These are phyloP conservation scores for Groenewaldozyma auringiensis DNA, from an alignment of 1,139 yeast genomes.

Conservation along the genomic window DNA sequence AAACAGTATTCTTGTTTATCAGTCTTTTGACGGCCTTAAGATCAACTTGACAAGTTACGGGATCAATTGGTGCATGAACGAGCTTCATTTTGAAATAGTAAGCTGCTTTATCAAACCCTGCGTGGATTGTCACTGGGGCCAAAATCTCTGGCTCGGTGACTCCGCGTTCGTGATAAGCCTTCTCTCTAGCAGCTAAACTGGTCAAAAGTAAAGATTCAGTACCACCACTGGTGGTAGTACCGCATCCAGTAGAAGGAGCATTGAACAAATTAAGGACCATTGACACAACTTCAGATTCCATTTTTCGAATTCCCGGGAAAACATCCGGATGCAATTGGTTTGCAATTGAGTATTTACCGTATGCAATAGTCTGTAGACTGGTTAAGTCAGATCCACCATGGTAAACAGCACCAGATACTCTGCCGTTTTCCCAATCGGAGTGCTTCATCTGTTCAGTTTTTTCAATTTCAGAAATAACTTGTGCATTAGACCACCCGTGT, in stretches of 20 bases:
- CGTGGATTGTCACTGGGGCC: constrained; percentile 87
- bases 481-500: constrained; percentile 43
- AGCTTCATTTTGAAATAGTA: constrained; percentile 82
- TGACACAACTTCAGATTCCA: constrained; percentile 92
- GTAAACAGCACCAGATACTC: constrained; percentile 91
- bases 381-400: constrained; percentile 82
- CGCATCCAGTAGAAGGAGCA: constrained; percentile 67
- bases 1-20: constrained; percentile 70
- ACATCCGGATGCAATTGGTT: constrained; percentile 96
- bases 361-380: constrained; percentile 67
- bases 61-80: constrained; percentile 72
- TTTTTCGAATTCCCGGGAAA: constrained; percentile 91
- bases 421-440: constrained; percentile 75
- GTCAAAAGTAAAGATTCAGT: constrained; percentile 85
- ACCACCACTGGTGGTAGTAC: constrained; percentile 95
- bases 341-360: constrained; percentile 69
- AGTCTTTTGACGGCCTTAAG: constrained; percentile 51
- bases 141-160: constrained; percentile 75
- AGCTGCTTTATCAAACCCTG: constrained; percentile 93
- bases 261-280: constrained; percentile 79
- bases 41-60: constrained; percentile 61
- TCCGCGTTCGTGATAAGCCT: constrained; percentile 57
- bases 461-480: constrained; percentile 41
- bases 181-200: constrained; percentile 70
- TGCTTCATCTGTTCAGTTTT: constrained; percentile 42